Percentiles rank a stretch among this genome's conserved stretches.
Evolutionary conservation across 1,284 basidiomycete genomes (phyloP).

Genomic region (Cryptococcus neoformans): DNA sequence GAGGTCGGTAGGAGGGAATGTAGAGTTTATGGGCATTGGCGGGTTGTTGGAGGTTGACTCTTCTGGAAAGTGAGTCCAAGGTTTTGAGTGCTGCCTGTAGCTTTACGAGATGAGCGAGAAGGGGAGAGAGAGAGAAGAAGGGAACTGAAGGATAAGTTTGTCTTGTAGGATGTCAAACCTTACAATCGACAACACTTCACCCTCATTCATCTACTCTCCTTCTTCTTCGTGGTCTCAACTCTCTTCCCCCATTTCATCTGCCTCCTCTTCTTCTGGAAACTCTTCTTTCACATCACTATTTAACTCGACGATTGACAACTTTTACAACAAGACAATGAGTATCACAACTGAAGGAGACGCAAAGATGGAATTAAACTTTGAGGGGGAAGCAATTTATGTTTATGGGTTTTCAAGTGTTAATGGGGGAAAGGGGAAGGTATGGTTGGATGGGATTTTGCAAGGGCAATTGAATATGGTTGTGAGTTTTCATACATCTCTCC

Average conservation of each 20-base stretch:
- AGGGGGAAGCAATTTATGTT: slow-evolving; percentile 20
- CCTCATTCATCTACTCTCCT: slow-evolving; percentile 16
- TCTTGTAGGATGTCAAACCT: slow-evolving; percentile 10
- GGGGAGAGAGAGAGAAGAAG: no score
- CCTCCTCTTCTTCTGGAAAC: neutral
- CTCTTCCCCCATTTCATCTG: neutral
- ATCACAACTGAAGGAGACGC: slow-evolving; percentile 1
- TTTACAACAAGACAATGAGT: slow-evolving; percentile 2
- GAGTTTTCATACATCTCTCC: no score
- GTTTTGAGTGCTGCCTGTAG: neutral
- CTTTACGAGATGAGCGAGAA: no score
- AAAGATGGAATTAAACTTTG: slow-evolving; percentile 5
- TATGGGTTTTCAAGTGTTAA: slow-evolving; percentile 21
- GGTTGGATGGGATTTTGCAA: slow-evolving; percentile 18
- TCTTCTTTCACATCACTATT: neutral
- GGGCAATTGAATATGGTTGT: slow-evolving; percentile 18
- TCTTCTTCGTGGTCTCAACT: slow-evolving; percentile 20
- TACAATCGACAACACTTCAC: slow-evolving; percentile 23
- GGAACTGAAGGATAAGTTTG: no score
- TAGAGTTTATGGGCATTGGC: slow-evolving; percentile 12
- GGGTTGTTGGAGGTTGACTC: slow-evolving; percentile 6
- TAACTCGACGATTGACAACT: slow-evolving; percentile 4
- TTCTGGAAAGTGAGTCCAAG: slow-evolving; percentile 13
- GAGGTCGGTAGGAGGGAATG: slow-evolving; percentile 2
- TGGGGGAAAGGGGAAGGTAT: slow-evolving; percentile 16